Conservation (phyloP, 2,329 filamentous ascomycete species). For the Diaporthe amygdali region DNA sequence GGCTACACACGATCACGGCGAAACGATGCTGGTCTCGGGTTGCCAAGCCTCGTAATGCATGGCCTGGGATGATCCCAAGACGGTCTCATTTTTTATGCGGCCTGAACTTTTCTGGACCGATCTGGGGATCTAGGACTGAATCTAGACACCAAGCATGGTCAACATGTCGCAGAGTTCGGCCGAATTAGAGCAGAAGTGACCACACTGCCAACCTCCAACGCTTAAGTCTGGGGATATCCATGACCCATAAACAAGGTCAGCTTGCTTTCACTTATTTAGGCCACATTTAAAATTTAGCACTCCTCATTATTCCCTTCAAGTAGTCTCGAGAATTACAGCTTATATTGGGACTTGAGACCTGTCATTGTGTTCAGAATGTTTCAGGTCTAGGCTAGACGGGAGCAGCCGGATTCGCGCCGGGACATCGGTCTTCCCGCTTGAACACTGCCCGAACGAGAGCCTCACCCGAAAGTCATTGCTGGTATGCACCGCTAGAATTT, state of each 20-base stretch:
- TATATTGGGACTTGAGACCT: background rate
- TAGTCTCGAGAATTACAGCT: background rate
- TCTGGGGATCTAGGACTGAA: background rate
- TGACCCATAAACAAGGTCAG: background rate
- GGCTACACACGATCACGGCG: background rate
- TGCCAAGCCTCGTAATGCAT: slow-evolving; percentile 1
- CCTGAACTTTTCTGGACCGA: background rate
- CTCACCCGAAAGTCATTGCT: background rate
- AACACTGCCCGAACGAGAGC: background rate
- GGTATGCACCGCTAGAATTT: background rate
- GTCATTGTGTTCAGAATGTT: background rate
- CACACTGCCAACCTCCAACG: no score
- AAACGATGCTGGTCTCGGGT: slow-evolving; percentile 12
- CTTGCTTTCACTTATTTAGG: background rate
- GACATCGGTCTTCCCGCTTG: background rate
- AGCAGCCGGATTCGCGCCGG: background rate
- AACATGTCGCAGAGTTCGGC: background rate
- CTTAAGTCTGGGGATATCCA: background rate
- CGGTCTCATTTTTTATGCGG: background rate
- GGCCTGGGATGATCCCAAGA: background rate
- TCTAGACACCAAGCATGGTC: background rate
- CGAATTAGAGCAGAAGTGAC: background rate
- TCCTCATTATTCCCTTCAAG: background rate
- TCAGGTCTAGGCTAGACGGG: background rate
- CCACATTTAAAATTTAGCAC: background rate